Conservation (phyloP, 192 early-diverging fungal genomes). For the Coemansia sp. region DNA sequence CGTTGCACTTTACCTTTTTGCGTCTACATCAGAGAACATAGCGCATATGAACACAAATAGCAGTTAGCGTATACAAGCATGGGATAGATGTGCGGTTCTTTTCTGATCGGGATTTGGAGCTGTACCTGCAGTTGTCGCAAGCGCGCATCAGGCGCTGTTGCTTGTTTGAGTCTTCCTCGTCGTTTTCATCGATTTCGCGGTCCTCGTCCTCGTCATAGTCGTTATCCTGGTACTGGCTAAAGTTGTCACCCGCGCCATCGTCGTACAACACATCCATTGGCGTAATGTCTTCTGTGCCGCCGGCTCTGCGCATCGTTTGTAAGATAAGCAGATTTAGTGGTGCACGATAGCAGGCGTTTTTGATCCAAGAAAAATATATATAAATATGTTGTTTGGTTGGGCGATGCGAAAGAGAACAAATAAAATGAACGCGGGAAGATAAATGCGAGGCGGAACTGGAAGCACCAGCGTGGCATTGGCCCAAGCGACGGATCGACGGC, state of each 20-base stretch:
- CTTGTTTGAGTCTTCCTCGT: conserved; percentile 26
- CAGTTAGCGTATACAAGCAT: background rate
- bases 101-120: too few species aligned
- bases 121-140: conserved; percentile 52
- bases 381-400: too few species aligned
- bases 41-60: background rate
- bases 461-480: background rate
- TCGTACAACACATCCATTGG: conserved; percentile 16
- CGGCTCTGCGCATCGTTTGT: background rate
- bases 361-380: background rate
- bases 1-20: conserved; percentile 58
- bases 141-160: conserved; percentile 53
- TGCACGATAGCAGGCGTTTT: background rate
- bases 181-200: conserved; percentile 15
- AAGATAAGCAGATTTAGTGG: background rate
- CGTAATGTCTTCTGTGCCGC: conserved; percentile 3
- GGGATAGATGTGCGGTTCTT: background rate
- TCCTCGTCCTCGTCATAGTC: conserved; percentile 22
- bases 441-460: background rate
- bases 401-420: background rate
- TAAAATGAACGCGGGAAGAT: background rate
- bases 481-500: too few species aligned
- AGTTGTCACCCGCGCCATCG: conserved; percentile 5
- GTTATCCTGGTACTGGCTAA: conserved; percentile 14
- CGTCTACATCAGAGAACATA: conserved; percentile 18